Evolutionary conservation across 225 moss, liverwort and hornwort genomes (phyloP), one percentile per base, ranked within the genome.

Genomic region (Physcomitrellopsis africana): DNA sequence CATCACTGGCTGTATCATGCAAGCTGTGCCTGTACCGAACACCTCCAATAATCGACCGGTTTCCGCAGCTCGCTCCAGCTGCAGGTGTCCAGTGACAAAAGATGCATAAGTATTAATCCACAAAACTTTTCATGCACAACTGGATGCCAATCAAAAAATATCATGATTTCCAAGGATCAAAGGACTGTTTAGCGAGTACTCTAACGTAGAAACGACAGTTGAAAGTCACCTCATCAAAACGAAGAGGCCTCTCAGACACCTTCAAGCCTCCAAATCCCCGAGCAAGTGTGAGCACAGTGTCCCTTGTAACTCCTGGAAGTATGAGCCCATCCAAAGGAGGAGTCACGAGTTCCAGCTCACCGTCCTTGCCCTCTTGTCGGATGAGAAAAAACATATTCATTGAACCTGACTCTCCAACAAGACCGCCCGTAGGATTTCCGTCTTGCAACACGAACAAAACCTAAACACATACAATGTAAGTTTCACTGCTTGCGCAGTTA

Each of bases 351-450:
- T 95, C 95, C 82, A 91, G 44, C 79, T 86, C 74, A 69, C 83
- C 90, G 57, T 68, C 76, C 15, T 80, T 74, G 49, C 84, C 86
- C 43, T 83, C 82, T 65, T 83, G 77, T 52, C 76, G 89, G 56
- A 95, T 72, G 56, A 95, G 83, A 53, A 92, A 95, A 70, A 95
- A 95, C 16, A 95, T 62, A 71, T 95, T 95, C 93, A 95, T 95
- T 52, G 93, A 82, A 72, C 93, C 92, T 27, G 84, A 91, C 75
- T 95, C 95, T 46, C 93, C 95, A 65, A 93, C 72, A 13, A 85
- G 60, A 37, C 95, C 95, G 66, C 91, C 95, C 51, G 85, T 79
- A 54, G 81, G 73, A 49, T 62, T 29, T 62, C 91, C 95, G 78
- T 92, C 90, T 62, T 93, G 80, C 69, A 95, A 75, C 75, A 95